phyloP scores from a whole-genome alignment of 768 basidiomycete species.

The Podaxis sp. region DNA sequence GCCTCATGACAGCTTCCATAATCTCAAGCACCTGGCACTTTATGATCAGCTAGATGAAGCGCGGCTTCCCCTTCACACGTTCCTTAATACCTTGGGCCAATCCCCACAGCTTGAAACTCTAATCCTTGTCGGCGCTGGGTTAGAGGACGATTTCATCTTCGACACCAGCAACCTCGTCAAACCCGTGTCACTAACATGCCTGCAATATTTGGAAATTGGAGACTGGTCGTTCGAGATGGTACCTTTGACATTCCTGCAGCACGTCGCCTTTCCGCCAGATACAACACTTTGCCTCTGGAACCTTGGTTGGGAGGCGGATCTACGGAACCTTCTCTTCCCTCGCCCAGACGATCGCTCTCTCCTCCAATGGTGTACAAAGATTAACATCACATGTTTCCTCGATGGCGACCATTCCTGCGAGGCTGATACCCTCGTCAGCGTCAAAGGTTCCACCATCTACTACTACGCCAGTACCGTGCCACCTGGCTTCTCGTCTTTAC shows the following conservation, averaged over 20 bases:
- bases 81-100: constrained; percentile 6
- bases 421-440: constrained; percentile 6
- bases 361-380: constrained; percentile 10
- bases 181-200: neutral
- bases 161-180: constrained; percentile 3
- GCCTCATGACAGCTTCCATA: constrained; percentile 11
- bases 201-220: constrained; percentile 9
- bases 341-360: neutral
- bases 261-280: constrained; percentile 1
- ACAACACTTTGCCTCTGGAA: constrained; percentile 13
- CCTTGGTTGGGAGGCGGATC: constrained; percentile 10
- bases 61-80: constrained; percentile 11
- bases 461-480: constrained; percentile 1
- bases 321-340: constrained; percentile 10
- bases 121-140: constrained; percentile 11
- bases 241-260: constrained; percentile 4
- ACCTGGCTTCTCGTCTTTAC: constrained; percentile 7
- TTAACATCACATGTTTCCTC: constrained; percentile 11
- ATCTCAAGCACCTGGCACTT: constrained; percentile 8
- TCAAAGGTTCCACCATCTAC: constrained; percentile 10
- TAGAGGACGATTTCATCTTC: constrained; percentile 13
- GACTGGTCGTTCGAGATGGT: constrained; percentile 14
- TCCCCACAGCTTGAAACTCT: constrained; percentile 12
- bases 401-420: constrained; percentile 9
- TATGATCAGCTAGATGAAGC: constrained; percentile 14